phyloP scores from a whole-genome alignment of 768 basidiomycete species.

The Ramaria sp. region DNA sequence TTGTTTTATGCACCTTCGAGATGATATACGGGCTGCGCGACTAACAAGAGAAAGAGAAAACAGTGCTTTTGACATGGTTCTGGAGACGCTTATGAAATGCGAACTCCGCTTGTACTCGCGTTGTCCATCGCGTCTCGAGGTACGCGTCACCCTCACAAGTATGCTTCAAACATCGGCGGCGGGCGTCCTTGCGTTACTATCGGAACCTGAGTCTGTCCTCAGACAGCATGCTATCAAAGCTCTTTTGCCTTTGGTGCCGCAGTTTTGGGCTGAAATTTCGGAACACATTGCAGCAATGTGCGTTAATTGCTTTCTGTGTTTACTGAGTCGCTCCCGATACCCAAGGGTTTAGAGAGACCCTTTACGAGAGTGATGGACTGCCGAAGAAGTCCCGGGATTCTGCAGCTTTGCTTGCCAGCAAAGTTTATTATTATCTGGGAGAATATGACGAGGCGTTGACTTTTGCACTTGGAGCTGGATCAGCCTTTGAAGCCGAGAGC shows the following conservation, averaged over 20 bases:
- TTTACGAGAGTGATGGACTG: constrained; percentile 79
- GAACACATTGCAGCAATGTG: constrained; percentile 87
- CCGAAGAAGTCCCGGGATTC: constrained; percentile 63
- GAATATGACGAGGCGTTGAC: constrained; percentile 93
- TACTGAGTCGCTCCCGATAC: background rate
- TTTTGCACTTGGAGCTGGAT: constrained; percentile 86
- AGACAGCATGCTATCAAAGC: constrained; percentile 86
- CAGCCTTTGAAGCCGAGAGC: constrained; percentile 71
- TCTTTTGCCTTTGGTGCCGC: constrained; percentile 74
- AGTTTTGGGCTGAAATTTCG: constrained; percentile 98
- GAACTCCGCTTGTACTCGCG: constrained; percentile 2
- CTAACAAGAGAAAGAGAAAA: background rate
- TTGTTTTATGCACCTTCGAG: background rate
- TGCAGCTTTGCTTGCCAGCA: constrained; percentile 91
- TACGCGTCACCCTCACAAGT: constrained; percentile 7
- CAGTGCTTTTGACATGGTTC: constrained; percentile 3
- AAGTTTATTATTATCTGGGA: constrained; percentile 94
- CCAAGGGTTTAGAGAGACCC: constrained; percentile 54
- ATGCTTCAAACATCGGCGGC: constrained; percentile 66
- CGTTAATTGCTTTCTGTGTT: constrained; percentile 21
- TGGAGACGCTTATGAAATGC: background rate
- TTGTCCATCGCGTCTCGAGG: constrained; percentile 1
- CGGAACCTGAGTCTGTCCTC: constrained; percentile 79
- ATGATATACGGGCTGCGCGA: constrained; percentile 4
- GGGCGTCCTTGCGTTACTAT: constrained; percentile 84